Evolutionary conservation across 768 basidiomycete species (phyloP), one percentile per base, ranked within the genome.

Genomic region (Rhodotorula toruloides): DNA sequence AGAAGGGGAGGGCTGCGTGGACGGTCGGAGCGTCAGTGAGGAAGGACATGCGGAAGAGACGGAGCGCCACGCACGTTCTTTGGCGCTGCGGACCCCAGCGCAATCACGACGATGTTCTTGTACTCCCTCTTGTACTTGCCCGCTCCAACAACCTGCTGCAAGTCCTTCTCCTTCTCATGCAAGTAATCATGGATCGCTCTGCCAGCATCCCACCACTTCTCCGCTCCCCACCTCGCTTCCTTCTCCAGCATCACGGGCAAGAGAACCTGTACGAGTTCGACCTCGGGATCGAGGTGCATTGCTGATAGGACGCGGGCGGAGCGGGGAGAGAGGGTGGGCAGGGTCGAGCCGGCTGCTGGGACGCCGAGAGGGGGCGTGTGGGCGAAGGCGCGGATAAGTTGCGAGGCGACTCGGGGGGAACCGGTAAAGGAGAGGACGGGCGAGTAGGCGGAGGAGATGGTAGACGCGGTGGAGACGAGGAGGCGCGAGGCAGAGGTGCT

Each of bases 171-270:
- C 58, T 59, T 59, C 36, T 52, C 56, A 46, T 67, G 60, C 57
- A 61, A 12, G 0, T 58, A 27, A 37, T 37, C 44, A 22, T 49
- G 36, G 29, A 67, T 10, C 14, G 53, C 61, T 46, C 25, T 40
- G 6, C 66, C 66, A 2, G 36, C 39, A 10, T 67, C 61, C 56
- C 56, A 58, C 56, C 56, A 67, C 10, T 42, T 25, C 31, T 63
- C 61, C 31, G 52, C 43, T 6, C 12, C 27, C 66, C 66, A 63
- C 5, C 36, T 34, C 8, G 31, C 55, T 8, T 54, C 7, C 6
- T 21, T 11, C 11, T 34, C 46, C n/a, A 1, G 7, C 11, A 48
- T 8, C 16, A 58, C 56, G 32, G 65, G 65, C 22, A 67, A 25
- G 2, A 40, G 42, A 11, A 67, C 42, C 31, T 61, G 36, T 2